A percentile compares a stretch with the other conserved stretches of the same genome.
phyloP scores from a whole-genome alignment of 2,329 filamentous ascomycete genomes.

The Colletotrichum shisoi region DNA sequence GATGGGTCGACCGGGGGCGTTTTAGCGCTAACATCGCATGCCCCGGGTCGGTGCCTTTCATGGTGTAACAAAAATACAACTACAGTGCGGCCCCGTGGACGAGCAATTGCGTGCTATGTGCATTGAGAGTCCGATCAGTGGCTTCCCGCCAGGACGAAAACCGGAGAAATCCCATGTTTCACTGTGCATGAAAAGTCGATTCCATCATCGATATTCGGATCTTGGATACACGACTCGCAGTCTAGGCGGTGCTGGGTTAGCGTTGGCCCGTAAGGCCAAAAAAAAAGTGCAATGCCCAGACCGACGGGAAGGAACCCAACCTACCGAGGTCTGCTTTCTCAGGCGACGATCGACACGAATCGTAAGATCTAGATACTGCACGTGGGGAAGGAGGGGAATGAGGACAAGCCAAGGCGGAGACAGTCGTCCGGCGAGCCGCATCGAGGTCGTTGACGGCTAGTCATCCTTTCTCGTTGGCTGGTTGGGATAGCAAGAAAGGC shows the following conservation, averaged over 20 bases:
- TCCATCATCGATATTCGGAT: constrained; percentile 31
- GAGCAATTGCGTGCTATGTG: constrained; percentile 24
- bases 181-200: constrained; percentile 32
- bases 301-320: neutral
- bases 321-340: neutral
- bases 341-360: constrained; percentile 33
- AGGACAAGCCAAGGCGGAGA: constrained; percentile 16
- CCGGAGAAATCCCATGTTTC: constrained; percentile 38
- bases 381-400: constrained; percentile 23
- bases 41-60: constrained; percentile 18
- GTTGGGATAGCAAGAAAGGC: neutral
- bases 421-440: constrained; percentile 29
- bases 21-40: constrained; percentile 30
- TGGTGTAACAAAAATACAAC: neutral
- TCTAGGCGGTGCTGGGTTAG: constrained; percentile 7
- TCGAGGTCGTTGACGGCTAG: constrained; percentile 2
- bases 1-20: constrained; percentile 3
- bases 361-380: constrained; percentile 28
- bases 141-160: constrained; percentile 9
- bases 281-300: neutral
- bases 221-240: neutral
- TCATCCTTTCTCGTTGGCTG: neutral
- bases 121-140: constrained; percentile 19
- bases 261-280: neutral
- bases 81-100: constrained; percentile 10